Base-by-base conservation (phyloP, 306 rosid genomes). In the Alnus glutinosa region DNA sequence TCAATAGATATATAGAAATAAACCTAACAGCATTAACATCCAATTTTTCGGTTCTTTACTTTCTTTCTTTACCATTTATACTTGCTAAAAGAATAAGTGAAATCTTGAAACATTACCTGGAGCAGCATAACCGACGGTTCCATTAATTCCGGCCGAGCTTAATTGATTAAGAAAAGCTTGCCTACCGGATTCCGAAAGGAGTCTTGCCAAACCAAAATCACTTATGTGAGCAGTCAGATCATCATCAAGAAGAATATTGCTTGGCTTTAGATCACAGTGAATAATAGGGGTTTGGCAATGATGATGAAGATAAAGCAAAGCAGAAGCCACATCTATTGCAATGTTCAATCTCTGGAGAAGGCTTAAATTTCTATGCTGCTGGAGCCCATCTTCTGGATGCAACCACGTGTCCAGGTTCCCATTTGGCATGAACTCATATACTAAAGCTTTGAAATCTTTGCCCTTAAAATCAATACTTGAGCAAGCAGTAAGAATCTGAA, bases 211-310 rank as follows among this genome's bases (percentile, higher is more conserved):
- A 63, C 77, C 73, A 49, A 79, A 79, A 61, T 79, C 77, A 1
- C 52, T 59, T 30, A 79, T 42, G 46, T 57, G 77, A 39, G 72
- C 82, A 13, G 5, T 47, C 71, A 79, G 5, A 2, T 78, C 55
- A 47, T 61, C 70, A 36, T 72, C 77, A 0, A 78, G 57, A 67
- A 78, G 77, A 57, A 78, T 30, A 62, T 79, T 79, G 64, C 73
- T 72, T 30, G 82, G 82, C 52, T 79, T 72, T 4, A 72, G 66
- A 79, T 79, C 82, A 52, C 78, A 71, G 39, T 79, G 82, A n/a
- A 79, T 58, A 18, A 79, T 55, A 2, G 82, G 63, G 3, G 66
- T 72, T 72, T 79, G 23, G 4, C 58, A 50, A 0, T 74, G 54
- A 58, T 79, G 73, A 63, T 79, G 82, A 30, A 79, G 82, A 19